Conservation (phyloP, 306 rosid genomes). For the Quercus wislizeni region DNA sequence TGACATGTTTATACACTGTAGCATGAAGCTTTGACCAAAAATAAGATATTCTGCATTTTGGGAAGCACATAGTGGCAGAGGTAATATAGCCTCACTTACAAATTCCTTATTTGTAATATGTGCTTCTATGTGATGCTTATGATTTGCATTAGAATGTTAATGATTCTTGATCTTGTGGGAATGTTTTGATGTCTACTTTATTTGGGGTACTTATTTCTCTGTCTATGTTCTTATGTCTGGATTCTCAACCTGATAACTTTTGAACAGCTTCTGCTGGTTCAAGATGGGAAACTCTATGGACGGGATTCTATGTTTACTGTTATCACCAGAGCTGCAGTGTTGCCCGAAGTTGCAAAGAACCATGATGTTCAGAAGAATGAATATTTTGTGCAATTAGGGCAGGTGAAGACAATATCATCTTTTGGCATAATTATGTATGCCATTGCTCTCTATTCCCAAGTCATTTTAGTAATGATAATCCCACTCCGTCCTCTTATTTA, state of each 20-base stretch:
- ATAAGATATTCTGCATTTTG: not conserved
- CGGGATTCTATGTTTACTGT: slow-evolving; percentile 64
- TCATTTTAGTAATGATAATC: not conserved
- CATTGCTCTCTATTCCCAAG: not conserved
- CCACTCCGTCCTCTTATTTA: not conserved
- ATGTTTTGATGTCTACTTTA: not conserved
- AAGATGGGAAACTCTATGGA: slow-evolving; percentile 89
- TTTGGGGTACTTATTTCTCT: slow-evolving; percentile 1
- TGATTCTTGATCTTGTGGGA: not conserved
- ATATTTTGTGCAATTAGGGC: slow-evolving; percentile 71
- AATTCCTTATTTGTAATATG: not conserved
- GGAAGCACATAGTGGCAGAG: not conserved
- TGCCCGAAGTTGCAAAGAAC: slow-evolving; percentile 64
- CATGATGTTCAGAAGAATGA: slow-evolving; percentile 77
- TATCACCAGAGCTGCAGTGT: slow-evolving; percentile 73
- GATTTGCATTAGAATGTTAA: not conserved
- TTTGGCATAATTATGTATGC: slow-evolving; percentile 11
- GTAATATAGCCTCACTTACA: not conserved
- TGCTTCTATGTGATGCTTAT: not conserved
- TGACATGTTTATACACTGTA: not conserved
- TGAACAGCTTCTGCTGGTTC: slow-evolving; percentile 80
- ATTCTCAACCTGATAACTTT: slow-evolving; percentile 37
- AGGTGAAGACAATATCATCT: slow-evolving; percentile 48
- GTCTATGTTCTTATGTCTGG: slow-evolving; percentile 21
- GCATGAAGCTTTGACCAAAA: not conserved